Base-by-base conservation (phyloP, 2,329 filamentous ascomycete genomes). In the Cladosporium sp. region DNA sequence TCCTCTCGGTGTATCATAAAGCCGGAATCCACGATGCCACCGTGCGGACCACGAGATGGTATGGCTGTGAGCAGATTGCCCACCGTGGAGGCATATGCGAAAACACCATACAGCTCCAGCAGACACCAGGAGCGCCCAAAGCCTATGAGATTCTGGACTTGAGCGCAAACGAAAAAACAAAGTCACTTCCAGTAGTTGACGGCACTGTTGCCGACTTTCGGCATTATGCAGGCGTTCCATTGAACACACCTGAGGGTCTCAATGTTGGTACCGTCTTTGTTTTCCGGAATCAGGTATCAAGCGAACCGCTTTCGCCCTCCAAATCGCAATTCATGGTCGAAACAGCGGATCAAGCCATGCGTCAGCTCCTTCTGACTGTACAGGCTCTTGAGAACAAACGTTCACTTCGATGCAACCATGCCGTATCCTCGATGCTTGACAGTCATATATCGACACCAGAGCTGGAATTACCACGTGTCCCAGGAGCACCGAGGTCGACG, bases 191-290 rank as follows among this genome's bases (percentile, higher is more conserved):
- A 24, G 28, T 60, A 15, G 58, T 60, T 7, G 40, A 55, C 19
- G 58, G 58, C 15, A 40, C 28, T 2, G 17, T 58, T 5, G 58
- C 58, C 2, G 44, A 32, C 9, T 83, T 83, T 28, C 37, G 49
- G n/a, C 42, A 58, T 63, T 80, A 81, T 58, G 79, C 79, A 5
- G 79, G 78, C 20, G 83, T 85, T 0, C 84, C 84, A 0, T 80
- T 87, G 54, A 77, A 78, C 20, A 84, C 82, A 2, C 78, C 77
- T 0, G 79, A 77, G 34, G 77, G 80, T 35, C 78, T 80, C 62
- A 77, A 77, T 47, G 80, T 87, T 57, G 58, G 58, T 15, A 60
- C 55, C 1, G 19, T 60, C 8, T 60, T 60, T 22, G 40, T 55
- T 9, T 58, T 60, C 28, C 15, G 40, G 15, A 50, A 49, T 3